Conservation (phyloP, 768 basidiomycete species). For the Leucogyrophana mollusca region DNA sequence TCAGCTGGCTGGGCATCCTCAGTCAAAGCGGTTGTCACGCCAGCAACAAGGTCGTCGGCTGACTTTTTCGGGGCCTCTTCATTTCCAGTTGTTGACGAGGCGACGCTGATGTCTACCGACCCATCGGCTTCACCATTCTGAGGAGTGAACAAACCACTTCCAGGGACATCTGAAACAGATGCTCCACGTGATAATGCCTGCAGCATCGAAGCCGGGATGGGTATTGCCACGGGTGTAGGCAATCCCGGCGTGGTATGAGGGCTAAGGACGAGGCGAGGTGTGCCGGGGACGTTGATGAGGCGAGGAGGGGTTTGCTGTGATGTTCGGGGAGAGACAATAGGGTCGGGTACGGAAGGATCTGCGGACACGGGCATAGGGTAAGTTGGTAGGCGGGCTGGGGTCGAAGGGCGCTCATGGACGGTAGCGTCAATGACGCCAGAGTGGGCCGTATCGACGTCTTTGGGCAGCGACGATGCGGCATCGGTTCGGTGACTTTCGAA, state of each 20-base stretch:
- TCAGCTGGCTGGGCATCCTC: not conserved
- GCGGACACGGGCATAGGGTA: slow-evolving; percentile 41
- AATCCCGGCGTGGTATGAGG: slow-evolving; percentile 7
- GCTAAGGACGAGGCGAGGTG: slow-evolving; percentile 14
- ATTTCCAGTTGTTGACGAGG: not conserved
- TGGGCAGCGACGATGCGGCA: too few species aligned
- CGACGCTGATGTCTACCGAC: not conserved
- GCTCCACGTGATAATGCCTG: slow-evolving; percentile 14
- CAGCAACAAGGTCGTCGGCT: not conserved
- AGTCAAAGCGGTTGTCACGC: slow-evolving; percentile 1
- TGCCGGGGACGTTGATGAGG: slow-evolving; percentile 20
- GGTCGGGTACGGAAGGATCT: slow-evolving; percentile 39
- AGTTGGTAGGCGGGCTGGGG: too few species aligned
- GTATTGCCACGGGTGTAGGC: slow-evolving; percentile 12
- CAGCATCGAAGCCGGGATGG: slow-evolving; percentile 20
- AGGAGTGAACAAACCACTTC: slow-evolving; percentile 41
- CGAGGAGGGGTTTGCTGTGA: slow-evolving; percentile 6
- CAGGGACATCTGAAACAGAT: slow-evolving; percentile 4
- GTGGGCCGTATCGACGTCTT: too few species aligned
- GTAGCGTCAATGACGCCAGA: too few species aligned
- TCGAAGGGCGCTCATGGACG: not conserved
- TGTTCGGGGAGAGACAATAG: slow-evolving; percentile 16
- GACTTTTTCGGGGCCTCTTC: not conserved
- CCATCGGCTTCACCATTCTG: slow-evolving; percentile 8
- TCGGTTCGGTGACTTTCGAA: too few species aligned